Conservation (phyloP, 768 basidiomycete species). For the Tricholoma saponaceum region DNA sequence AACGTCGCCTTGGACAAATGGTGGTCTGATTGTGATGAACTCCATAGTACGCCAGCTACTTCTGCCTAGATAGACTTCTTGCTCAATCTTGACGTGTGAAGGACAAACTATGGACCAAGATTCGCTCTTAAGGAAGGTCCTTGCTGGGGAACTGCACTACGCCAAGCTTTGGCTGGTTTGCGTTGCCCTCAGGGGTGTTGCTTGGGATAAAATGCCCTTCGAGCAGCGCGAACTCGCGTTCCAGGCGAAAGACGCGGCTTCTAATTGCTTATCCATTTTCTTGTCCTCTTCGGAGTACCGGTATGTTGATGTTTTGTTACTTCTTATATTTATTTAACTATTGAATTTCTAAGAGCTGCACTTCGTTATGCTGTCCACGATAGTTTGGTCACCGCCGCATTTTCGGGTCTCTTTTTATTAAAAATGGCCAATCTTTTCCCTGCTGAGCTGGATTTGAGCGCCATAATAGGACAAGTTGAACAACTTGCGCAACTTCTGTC, state of each 20-base stretch:
- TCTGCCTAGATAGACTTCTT: conserved; percentile 1
- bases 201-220: conserved; percentile 96
- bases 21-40: conserved; percentile 85
- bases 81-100: conserved; percentile 22
- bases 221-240: conserved; percentile 94
- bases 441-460: conserved; percentile 69
- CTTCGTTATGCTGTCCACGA: conserved; percentile 92
- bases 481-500: conserved; percentile 87
- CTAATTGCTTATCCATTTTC: conserved; percentile 81
- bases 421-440: conserved; percentile 96
- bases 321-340: conserved; percentile 1
- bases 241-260: conserved; percentile 91
- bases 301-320: conserved; percentile 32
- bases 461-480: conserved; percentile 81
- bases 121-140: conserved; percentile 79
- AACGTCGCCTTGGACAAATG: conserved; percentile 85
- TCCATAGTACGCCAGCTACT: conserved; percentile 58
- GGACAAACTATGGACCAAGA: conserved; percentile 83
- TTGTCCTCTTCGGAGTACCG: conserved; percentile 77
- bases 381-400: conserved; percentile 86
- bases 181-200: conserved; percentile 84
- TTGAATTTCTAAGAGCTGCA: conserved; percentile 54
- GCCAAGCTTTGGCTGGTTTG: conserved; percentile 95
- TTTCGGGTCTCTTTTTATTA: conserved; percentile 86
- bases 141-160: conserved; percentile 86